Evolutionary conservation across 2,329 filamentous ascomycete genomes (phyloP).

Genomic region (Claviceps pazoutovae): DNA sequence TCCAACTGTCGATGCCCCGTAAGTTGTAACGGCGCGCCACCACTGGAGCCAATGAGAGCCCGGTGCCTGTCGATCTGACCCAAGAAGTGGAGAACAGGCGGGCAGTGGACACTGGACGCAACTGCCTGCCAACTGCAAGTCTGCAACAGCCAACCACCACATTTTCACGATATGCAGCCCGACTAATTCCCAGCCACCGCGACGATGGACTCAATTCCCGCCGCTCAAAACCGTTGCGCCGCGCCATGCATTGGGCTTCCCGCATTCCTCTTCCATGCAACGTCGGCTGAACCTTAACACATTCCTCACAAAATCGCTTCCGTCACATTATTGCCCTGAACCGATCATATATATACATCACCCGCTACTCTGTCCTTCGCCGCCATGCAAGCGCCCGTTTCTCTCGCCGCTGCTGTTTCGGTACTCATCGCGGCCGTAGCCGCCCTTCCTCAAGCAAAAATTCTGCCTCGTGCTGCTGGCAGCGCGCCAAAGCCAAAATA

Average conservation of each 20-base stretch:
- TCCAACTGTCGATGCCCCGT: background rate
- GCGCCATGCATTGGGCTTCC: background rate
- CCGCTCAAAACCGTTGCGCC: conserved; percentile 1
- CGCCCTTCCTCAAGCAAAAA: conserved; percentile 16
- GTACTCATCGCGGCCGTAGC: conserved; percentile 13
- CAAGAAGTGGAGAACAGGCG: background rate
- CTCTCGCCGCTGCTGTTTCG: conserved; percentile 18
- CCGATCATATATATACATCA: no score
- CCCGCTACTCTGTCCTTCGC: background rate
- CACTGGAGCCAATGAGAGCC: background rate
- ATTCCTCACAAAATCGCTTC: background rate
- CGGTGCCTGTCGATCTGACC: background rate
- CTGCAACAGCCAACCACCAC: conserved; percentile 4
- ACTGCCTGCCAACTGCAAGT: background rate
- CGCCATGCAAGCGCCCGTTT: conserved; percentile 19
- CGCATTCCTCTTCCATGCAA: background rate
- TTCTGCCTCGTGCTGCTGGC: conserved; percentile 12
- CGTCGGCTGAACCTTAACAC: background rate
- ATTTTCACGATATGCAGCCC: background rate
- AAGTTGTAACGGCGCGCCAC: background rate
- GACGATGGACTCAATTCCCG: background rate
- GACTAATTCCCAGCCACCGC: conserved; percentile 5
- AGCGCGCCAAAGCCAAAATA: conserved; percentile 18
- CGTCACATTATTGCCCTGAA: background rate
- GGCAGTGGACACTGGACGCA: background rate